These are phyloP conservation scores for Apiotrichum gracile DNA, from an alignment of 1,284 basidiomycete genomes.

Conservation along the genomic window DNA sequence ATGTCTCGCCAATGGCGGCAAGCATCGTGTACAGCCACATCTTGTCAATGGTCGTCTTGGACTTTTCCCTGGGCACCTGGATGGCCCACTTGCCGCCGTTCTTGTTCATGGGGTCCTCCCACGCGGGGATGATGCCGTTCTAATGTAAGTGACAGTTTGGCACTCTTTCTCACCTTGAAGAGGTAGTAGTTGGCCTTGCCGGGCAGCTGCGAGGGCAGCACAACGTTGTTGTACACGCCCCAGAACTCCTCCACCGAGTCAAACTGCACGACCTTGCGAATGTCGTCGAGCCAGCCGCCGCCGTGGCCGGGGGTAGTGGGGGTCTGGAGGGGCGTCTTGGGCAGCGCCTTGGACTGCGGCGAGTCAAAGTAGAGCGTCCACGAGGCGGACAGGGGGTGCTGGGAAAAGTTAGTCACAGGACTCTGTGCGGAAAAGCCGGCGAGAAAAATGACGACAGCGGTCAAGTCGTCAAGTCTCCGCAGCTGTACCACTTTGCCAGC, in stretches of 20 bases:
- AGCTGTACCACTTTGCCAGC: not conserved
- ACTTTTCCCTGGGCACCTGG: conserved; percentile 94
- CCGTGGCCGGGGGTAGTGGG: conserved; percentile 58
- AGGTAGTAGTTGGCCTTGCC: conserved; percentile 98
- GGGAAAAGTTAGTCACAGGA: not conserved
- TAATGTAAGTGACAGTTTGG: conserved; percentile 32
- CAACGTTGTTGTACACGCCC: conserved; percentile 98
- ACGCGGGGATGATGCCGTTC: conserved; percentile 92
- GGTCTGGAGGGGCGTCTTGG: conserved; percentile 60
- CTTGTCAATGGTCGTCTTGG: conserved; percentile 73
- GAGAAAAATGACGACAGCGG: too few relatives aligned
- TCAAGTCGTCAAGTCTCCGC: too few relatives aligned
- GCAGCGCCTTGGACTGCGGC: conserved; percentile 75
- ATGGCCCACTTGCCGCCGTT: conserved; percentile 98
- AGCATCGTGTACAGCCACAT: conserved; percentile 99
- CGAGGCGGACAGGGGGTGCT: conserved; percentile 87
- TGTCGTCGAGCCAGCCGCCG: conserved; percentile 91
- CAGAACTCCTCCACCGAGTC: conserved; percentile 96
- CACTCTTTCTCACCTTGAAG: conserved; percentile 61
- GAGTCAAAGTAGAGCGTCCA: conserved; percentile 99
- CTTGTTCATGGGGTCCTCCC: conserved; percentile 95
- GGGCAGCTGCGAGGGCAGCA: conserved; percentile 88
- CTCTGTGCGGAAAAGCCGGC: too few relatives aligned
- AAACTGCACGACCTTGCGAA: conserved; percentile 87
- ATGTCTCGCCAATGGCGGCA: conserved; percentile 92